Conservation (phyloP, 2,329 filamentous ascomycete species). For the Trichoderma semiorbis region DNA sequence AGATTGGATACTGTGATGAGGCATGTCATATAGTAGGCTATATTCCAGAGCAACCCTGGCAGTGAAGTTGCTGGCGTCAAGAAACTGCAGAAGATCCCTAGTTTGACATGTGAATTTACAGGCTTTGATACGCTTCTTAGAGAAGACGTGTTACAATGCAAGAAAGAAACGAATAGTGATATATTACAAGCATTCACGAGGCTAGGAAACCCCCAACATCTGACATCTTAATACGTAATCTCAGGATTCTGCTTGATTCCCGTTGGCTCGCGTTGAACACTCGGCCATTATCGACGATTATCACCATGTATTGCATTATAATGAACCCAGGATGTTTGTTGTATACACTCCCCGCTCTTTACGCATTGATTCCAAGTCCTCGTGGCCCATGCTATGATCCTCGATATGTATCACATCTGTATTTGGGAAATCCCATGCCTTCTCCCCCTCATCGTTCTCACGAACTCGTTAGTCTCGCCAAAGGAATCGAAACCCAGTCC, state of each 20-base stretch:
- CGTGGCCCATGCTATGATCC: neutral
- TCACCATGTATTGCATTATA: neutral
- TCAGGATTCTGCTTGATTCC: neutral
- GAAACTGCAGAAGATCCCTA: neutral
- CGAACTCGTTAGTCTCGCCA: neutral
- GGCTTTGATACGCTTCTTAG: neutral
- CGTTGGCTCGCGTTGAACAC: neutral
- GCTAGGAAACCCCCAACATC: neutral
- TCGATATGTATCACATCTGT: neutral
- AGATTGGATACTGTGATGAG: neutral
- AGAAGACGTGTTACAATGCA: neutral
- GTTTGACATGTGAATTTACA: neutral
- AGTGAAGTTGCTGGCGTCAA: neutral
- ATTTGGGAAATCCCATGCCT: neutral
- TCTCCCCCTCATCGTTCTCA: neutral
- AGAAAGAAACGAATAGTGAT: neutral
- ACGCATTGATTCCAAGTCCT: neutral
- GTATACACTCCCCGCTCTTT: neutral
- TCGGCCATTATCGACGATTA: neutral
- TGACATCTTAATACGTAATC: neutral
- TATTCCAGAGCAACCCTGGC: neutral
- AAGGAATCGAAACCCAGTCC: neutral
- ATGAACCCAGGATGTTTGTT: neutral
- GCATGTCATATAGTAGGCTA: neutral
- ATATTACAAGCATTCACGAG: neutral